Evolutionary conservation across 768 basidiomycete genomes (phyloP).

Genomic region (Pisolithus sp.): DNA sequence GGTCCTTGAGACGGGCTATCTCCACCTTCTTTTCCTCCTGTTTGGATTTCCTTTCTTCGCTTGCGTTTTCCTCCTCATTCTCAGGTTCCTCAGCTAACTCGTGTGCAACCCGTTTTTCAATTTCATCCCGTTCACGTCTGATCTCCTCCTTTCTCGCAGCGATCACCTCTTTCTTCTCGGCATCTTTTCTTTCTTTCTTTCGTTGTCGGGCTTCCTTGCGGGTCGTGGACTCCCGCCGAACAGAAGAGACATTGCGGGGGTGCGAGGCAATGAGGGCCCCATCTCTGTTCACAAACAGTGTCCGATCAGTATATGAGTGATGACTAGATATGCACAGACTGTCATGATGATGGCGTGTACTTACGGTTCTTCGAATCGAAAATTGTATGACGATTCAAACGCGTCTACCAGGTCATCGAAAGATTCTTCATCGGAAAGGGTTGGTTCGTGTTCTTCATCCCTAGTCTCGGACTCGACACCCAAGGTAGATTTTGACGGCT

Average conservation of each 20-base stretch:
- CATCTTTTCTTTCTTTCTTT: slow-evolving; percentile 67
- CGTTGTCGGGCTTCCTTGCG: slow-evolving; percentile 84
- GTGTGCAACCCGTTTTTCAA: slow-evolving; percentile 1
- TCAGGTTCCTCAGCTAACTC: slow-evolving; percentile 56
- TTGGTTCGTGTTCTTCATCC: slow-evolving; percentile 27
- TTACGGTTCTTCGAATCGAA: slow-evolving; percentile 93
- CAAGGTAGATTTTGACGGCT: slow-evolving; percentile 20
- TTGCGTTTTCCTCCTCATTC: slow-evolving; percentile 49
- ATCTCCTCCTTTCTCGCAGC: slow-evolving; percentile 74
- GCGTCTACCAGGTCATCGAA: slow-evolving; percentile 89
- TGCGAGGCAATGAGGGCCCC: slow-evolving; percentile 62
- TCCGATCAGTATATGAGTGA: not conserved
- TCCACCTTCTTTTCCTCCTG: slow-evolving; percentile 51
- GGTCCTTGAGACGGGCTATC: slow-evolving; percentile 67
- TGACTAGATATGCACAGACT: not conserved
- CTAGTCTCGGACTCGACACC: slow-evolving; percentile 16
- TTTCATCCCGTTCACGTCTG: slow-evolving; percentile 56
- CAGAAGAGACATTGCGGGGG: slow-evolving; percentile 66
- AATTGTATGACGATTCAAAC: slow-evolving; percentile 97
- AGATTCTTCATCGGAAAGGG: slow-evolving; percentile 54
- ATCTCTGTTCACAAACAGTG: slow-evolving; percentile 21
- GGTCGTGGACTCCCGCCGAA: slow-evolving; percentile 67
- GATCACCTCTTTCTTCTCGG: slow-evolving; percentile 59
- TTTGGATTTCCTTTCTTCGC: slow-evolving; percentile 16
- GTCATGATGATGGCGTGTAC: slow-evolving; percentile 26